Percentiles rank a stretch among this genome's conserved stretches.
phyloP scores from a whole-genome alignment of 371 early-diverging fungal genomes.

The Chytridium lagenaria region DNA sequence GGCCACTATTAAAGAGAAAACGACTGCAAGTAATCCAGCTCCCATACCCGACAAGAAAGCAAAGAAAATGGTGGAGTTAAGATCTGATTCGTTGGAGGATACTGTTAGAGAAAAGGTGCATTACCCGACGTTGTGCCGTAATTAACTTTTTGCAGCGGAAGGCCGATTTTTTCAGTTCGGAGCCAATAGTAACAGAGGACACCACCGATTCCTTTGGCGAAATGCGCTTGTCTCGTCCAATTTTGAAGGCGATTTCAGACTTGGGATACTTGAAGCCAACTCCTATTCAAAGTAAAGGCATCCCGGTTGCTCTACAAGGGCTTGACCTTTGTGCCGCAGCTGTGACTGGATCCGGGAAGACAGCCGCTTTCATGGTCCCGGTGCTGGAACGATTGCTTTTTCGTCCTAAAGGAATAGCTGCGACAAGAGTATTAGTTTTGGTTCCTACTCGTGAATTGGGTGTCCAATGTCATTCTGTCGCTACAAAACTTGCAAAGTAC shows the following conservation, averaged over 20 bases:
- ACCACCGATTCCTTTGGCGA: constrained; percentile 70
- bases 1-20: background rate
- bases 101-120: constrained; percentile 10
- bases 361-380: constrained; percentile 97
- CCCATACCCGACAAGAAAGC: background rate
- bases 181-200: constrained; percentile 24
- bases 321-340: constrained; percentile 99
- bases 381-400: constrained; percentile 94
- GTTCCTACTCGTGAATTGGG: constrained; percentile 99
- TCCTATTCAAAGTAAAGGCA: constrained; percentile 94
- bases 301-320: constrained; percentile 96
- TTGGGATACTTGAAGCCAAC: constrained; percentile 95
- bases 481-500: constrained; percentile 82
- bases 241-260: constrained; percentile 88
- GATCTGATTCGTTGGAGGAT: constrained; percentile 14
- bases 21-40: background rate
- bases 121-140: background rate
- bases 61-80: constrained; percentile 43
- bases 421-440: constrained; percentile 93
- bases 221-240: constrained; percentile 93
- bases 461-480: constrained; percentile 94
- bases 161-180: constrained; percentile 55
- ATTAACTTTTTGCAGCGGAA: constrained; percentile 35
- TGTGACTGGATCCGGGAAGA: constrained; percentile 99
- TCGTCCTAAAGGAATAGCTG: constrained; percentile 78